phyloP scores from a whole-genome alignment of 2,329 filamentous ascomycete genomes.

The Aspergillus neoniger region DNA sequence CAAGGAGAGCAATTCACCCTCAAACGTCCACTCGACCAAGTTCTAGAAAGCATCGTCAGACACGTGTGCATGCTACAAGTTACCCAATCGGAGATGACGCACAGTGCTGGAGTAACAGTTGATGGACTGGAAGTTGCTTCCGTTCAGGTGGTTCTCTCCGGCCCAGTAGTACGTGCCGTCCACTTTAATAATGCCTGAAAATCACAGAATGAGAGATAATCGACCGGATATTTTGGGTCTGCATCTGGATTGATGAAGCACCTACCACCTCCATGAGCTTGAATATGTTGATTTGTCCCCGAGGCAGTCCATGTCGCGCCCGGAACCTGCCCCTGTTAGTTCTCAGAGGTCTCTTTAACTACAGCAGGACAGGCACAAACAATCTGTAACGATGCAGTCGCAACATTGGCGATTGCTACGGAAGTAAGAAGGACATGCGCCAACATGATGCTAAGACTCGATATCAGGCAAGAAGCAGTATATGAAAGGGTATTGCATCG shows the following conservation, averaged over 20 bases:
- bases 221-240: too few relatives aligned
- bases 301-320: conserved; percentile 51
- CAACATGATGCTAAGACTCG: background rate
- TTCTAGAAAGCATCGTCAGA: conserved; percentile 32
- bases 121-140: conserved; percentile 62
- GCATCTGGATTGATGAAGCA: too few relatives aligned
- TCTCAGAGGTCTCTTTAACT: too few relatives aligned
- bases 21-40: conserved; percentile 65
- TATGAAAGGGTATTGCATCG: background rate
- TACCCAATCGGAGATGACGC: background rate
- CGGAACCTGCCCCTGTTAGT: conserved; percentile 31
- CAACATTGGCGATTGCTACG: background rate
- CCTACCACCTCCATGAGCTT: conserved; percentile 65
- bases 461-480: background rate
- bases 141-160: conserved; percentile 69
- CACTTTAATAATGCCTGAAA: conserved; percentile 54
- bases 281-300: conserved; percentile 57
- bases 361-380: background rate
- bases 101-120: conserved; percentile 66
- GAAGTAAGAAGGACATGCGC: background rate
- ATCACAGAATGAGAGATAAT: background rate
- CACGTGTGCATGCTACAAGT: background rate
- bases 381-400: conserved; percentile 13
- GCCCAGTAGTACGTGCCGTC: conserved; percentile 65
- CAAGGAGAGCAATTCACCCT: conserved; percentile 59